A percentile compares a stretch with the other conserved stretches of the same genome.
phyloP scores from a whole-genome alignment of 2,329 filamentous ascomycete genomes.

The Colletotrichum viniferum region DNA sequence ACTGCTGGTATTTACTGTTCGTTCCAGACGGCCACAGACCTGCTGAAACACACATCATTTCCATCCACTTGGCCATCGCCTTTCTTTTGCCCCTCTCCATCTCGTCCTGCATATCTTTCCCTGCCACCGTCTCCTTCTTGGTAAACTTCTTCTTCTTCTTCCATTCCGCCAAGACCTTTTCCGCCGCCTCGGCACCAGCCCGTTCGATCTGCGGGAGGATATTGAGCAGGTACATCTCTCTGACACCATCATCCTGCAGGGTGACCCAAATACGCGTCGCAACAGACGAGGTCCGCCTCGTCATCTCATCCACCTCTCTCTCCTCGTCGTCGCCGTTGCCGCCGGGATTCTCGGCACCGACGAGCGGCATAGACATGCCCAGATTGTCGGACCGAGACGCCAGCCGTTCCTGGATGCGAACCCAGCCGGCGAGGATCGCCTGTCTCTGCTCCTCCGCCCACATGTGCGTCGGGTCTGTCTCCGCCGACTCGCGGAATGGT shows the following conservation, averaged over 20 bases:
- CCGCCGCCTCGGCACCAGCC: neutral
- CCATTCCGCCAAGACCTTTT: neutral
- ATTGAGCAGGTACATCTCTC: neutral
- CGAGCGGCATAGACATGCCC: neutral
- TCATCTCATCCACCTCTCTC: neutral
- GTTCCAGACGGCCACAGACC: neutral
- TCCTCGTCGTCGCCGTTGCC: neutral
- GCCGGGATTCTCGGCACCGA: neutral
- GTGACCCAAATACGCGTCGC: neutral
- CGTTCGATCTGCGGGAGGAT: neutral
- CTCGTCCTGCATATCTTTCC: neutral
- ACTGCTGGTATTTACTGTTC: too few relatives aligned
- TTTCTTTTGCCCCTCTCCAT: neutral
- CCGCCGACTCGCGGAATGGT: neutral
- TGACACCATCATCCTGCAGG: neutral
- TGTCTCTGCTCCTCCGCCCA: neutral
- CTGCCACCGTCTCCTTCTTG: neutral
- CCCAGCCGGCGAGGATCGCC: neutral
- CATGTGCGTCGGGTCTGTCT: neutral
- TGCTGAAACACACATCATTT: neutral
- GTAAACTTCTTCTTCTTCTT: neutral
- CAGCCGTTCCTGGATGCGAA: neutral
- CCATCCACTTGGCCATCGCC: neutral
- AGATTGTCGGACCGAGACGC: neutral
- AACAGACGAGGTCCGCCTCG: neutral